Percentiles rank a stretch among this genome's conserved stretches.
Conservation (phyloP, 345 rosid genomes). For the Clausena lansium region DNA sequence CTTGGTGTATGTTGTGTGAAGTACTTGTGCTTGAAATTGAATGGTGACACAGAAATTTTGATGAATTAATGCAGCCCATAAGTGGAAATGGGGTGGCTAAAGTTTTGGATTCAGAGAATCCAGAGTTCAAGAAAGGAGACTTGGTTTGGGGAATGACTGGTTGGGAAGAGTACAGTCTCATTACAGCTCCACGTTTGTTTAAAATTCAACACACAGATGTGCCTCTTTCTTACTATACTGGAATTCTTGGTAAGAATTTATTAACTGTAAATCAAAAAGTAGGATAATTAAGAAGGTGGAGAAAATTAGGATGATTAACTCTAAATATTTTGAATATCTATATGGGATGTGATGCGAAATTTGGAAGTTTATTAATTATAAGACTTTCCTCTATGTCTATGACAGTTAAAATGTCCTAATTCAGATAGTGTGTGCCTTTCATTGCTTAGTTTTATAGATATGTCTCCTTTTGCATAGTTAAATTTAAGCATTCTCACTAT, state of each 20-base stretch:
- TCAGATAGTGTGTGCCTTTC: not conserved
- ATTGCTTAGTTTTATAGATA: not conserved
- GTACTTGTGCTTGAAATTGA: too few species aligned
- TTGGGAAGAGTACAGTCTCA: slow-evolving; percentile 66
- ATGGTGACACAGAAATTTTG: not conserved
- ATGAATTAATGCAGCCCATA: slow-evolving; percentile 35
- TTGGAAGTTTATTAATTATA: too few species aligned
- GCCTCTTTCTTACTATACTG: slow-evolving; percentile 26
- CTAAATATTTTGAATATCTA: not conserved
- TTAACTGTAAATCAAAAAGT: too few species aligned
- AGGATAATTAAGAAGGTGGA: not conserved
- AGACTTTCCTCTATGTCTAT: not conserved
- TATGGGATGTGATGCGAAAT: not conserved
- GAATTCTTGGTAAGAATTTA: slow-evolving; percentile 21
- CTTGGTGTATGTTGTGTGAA: not conserved
- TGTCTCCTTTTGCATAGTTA: not conserved
- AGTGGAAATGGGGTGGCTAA: slow-evolving; percentile 54
- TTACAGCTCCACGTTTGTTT: slow-evolving; percentile 32
- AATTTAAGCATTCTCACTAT: not conserved
- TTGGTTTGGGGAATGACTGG: slow-evolving; percentile 52
- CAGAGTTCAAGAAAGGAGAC: slow-evolving; percentile 52
- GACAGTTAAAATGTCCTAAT: too few species aligned
- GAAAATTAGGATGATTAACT: not conserved
- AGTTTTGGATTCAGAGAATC: slow-evolving; percentile 54
- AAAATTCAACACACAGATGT: slow-evolving; percentile 32